These are phyloP conservation scores for Camellia oleifera DNA, from an alignment of 179 eudicot genomes.

Conservation along the genomic window DNA sequence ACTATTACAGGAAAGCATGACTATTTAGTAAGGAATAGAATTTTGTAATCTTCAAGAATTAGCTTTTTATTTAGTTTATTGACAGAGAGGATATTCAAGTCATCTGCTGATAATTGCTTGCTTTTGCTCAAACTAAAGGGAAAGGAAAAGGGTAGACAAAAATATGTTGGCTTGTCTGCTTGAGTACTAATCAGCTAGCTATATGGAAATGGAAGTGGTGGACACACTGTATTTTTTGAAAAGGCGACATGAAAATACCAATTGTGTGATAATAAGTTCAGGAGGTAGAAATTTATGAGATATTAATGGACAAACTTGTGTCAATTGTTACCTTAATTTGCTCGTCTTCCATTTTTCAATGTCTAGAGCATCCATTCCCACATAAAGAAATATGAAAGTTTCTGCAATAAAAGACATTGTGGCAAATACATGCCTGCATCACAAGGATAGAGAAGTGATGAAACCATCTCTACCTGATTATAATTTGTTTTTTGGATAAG, in stretches of 20 bases:
- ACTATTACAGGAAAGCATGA: not conserved
- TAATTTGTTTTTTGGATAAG: not conserved
- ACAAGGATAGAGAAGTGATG: not conserved
- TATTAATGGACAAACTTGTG: too few species aligned
- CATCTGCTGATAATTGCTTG: not conserved
- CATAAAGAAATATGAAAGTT: slow-evolving; percentile 89
- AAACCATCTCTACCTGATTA: not conserved
- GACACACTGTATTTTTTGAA: too few species aligned
- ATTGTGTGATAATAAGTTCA: too few species aligned
- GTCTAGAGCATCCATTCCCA: slow-evolving; percentile 94
- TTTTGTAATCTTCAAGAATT: not conserved
- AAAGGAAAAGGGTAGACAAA: not conserved
- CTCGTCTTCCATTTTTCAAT: slow-evolving; percentile 87
- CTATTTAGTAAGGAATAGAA: not conserved
- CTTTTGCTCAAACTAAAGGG: not conserved
- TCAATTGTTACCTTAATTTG: slow-evolving; percentile 49
- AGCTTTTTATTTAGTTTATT: not conserved
- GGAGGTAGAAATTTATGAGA: too few species aligned
- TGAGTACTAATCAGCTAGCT: not conserved
- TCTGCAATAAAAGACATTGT: slow-evolving; percentile 94
- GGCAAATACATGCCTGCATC: slow-evolving; percentile 83
- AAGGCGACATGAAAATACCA: not conserved
- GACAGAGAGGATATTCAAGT: not conserved
- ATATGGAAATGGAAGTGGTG: not conserved
- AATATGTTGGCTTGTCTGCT: not conserved